phyloP scores from a whole-genome alignment of 129 eudicot species.

The Apium graveolens region DNA sequence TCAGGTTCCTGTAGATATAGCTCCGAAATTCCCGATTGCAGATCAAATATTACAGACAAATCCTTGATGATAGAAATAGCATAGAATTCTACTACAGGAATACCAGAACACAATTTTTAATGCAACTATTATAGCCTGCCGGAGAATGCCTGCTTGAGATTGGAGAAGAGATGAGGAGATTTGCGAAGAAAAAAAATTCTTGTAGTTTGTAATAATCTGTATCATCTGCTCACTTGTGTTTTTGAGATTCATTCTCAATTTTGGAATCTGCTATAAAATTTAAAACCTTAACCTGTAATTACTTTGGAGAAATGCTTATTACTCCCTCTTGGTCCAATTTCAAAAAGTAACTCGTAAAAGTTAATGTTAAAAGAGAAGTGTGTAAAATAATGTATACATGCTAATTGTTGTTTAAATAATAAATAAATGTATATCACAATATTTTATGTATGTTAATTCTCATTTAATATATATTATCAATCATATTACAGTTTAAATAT shows the following conservation, averaged over 20 bases:
- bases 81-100: not conserved
- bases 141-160: not conserved
- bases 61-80: not conserved
- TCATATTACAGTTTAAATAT: too few relatives aligned
- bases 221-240: not conserved
- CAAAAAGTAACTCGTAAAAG: too few relatives aligned
- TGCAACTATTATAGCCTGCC: not conserved
- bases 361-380: too few relatives aligned
- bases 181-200: too few relatives aligned
- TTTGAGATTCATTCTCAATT: not conserved
- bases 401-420: too few relatives aligned
- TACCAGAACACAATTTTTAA: not conserved
- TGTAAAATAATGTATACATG: too few relatives aligned
- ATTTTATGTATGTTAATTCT: too few relatives aligned
- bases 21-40: constrained; percentile 65
- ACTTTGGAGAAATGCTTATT: too few relatives aligned
- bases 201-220: not conserved
- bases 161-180: not conserved
- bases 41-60: constrained; percentile 27
- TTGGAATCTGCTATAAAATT: not conserved
- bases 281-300: too few relatives aligned
- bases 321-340: too few relatives aligned
- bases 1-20: constrained; percentile 94
- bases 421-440: too few relatives aligned
- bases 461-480: too few relatives aligned